Base-by-base conservation (phyloP, 164 flowering plant genomes). In the Umbilicus rupestris region DNA sequence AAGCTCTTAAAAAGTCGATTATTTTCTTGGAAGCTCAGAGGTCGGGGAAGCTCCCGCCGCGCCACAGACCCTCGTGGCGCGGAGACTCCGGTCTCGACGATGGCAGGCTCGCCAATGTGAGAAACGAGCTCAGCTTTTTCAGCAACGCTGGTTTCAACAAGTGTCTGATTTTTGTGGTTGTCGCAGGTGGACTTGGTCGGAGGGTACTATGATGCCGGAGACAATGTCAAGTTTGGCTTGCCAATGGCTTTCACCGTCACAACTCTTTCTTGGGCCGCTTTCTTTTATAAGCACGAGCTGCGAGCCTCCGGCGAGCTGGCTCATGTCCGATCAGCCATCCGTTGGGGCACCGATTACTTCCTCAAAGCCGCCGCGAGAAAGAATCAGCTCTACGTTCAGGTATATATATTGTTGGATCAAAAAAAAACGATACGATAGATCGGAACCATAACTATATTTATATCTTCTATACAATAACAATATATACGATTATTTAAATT, bases 141-240 rank as follows among this genome's bases (percentile, higher is more conserved):
- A 52, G 20, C 22, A 20, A 19, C 0, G 20, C 5, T 47, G 15
- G 33, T 26, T 28, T 55, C 28, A 9, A 20, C 4, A 55, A 20
- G 29, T 26, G 19, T 55, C 3, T 55, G 59, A 50, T 10, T 2
- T 24, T 52, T 52, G 59, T 24, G 16, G 15, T 31, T 46, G 39
- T 50, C 22, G 41, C 66, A 91, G 96, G 81, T 82, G 78, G 93
- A 90, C 73, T 83, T 92, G n/a, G 79, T 66, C 0, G 98, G 97
- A 45, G 98, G 98, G 59, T 93, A 93, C 57, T 92, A 92, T 69
- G 98, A 92, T 71, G 98, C 98, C 5, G 98, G 98, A 22, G 98
- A 92, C 77, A 92, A 90, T 68, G 96, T 92, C 47, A 92, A 92
- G 73, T 90, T 81, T 65, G 93, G 96, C 10, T 69, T 92, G 4